These are phyloP conservation scores for Begonia fuchsioides DNA, from an alignment of 306 rosid genomes.

Conservation along the genomic window DNA sequence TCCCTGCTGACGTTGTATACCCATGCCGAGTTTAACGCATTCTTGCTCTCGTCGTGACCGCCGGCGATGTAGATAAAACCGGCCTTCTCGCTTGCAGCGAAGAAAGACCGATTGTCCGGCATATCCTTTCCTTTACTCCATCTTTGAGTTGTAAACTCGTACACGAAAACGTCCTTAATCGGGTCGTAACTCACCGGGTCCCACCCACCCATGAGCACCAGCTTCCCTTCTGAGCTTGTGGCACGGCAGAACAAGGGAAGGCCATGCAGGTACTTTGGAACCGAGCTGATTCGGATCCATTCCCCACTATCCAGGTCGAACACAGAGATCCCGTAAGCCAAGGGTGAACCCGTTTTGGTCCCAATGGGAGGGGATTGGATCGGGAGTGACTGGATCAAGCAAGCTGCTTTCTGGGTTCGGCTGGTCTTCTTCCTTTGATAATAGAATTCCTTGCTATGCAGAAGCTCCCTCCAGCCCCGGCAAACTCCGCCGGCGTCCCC, in stretches of 20 bases:
- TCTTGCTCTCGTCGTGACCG: constrained; percentile 55
- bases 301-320: constrained; percentile 26
- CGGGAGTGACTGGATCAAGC: constrained; percentile 37
- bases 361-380: constrained; percentile 9
- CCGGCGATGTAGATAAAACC: constrained; percentile 38
- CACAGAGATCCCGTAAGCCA: constrained; percentile 30
- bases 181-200: constrained; percentile 47
- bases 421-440: constrained; percentile 17
- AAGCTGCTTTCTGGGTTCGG: constrained; percentile 28
- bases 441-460: constrained; percentile 15
- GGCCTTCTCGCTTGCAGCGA: constrained; percentile 23
- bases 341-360: constrained; percentile 12
- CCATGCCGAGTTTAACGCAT: constrained; percentile 40
- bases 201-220: constrained; percentile 67
- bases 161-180: constrained; percentile 29
- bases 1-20: constrained; percentile 37
- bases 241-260: constrained; percentile 58
- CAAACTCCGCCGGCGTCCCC: constrained; percentile 34
- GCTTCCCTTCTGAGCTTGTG: constrained; percentile 32
- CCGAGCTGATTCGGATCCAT: constrained; percentile 36
- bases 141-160: neutral
- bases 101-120: constrained; percentile 41
- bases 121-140: constrained; percentile 52
- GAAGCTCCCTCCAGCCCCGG: constrained; percentile 19
- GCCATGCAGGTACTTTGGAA: constrained; percentile 17